Evolutionary conservation across 768 basidiomycete species (phyloP).

Genomic region (Mycena metata): DNA sequence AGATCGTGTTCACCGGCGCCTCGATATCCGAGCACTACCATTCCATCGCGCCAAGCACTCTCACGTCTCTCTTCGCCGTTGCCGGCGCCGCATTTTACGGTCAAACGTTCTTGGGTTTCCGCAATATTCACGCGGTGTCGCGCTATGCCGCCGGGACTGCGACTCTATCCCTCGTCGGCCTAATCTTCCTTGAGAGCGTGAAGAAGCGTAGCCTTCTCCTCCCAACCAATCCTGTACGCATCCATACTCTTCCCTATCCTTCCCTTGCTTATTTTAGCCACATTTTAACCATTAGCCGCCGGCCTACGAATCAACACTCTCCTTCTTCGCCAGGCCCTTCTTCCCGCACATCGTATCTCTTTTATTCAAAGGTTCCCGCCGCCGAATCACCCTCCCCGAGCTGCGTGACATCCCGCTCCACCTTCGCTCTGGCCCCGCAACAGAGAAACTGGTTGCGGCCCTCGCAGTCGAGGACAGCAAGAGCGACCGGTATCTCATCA

Average conservation of each 20-base stretch:
- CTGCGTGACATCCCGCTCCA: slow-evolving; percentile 19
- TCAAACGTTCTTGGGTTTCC: background rate
- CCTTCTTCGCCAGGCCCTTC: slow-evolving; percentile 22
- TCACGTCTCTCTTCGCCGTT: slow-evolving; percentile 18
- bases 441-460: slow-evolving; percentile 21
- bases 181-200: slow-evolving; percentile 23
- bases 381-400: slow-evolving; percentile 23
- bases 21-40: slow-evolving; percentile 3
- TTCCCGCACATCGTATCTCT: slow-evolving; percentile 15
- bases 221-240: slow-evolving; percentile 23
- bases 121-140: slow-evolving; percentile 4
- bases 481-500: slow-evolving; percentile 14
- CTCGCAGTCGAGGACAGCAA: slow-evolving; percentile 22
- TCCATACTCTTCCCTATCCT: background rate
- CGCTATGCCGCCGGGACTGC: slow-evolving; percentile 1
- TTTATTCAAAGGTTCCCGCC: slow-evolving; percentile 8
- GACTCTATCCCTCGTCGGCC: slow-evolving; percentile 11
- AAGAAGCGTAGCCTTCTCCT: slow-evolving; percentile 21
- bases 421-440: slow-evolving; percentile 24
- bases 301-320: slow-evolving; percentile 30
- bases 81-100: slow-evolving; percentile 15
- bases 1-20: slow-evolving; percentile 20
- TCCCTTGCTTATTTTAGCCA: too few species aligned
- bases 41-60: slow-evolving; percentile 19
- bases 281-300: background rate